Evolutionary conservation across 2,329 filamentous ascomycete species (phyloP).

Genomic region (Colletotrichum godetiae): DNA sequence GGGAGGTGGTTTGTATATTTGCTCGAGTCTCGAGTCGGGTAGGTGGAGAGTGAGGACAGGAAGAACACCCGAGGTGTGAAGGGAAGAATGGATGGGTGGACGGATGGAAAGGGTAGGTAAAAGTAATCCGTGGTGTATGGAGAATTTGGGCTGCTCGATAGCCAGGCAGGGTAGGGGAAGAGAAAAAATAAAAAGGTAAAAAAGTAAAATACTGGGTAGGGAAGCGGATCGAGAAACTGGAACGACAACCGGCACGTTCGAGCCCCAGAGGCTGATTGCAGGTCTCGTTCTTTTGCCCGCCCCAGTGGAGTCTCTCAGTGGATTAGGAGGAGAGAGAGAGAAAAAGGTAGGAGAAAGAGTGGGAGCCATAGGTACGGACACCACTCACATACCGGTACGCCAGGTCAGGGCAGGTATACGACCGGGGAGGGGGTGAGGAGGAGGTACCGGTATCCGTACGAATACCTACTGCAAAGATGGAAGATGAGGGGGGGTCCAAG

Average conservation of each 20-base stretch:
- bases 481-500: slow-evolving; percentile 3
- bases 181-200: slow-evolving; percentile 15
- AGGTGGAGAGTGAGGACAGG: slow-evolving; percentile 16
- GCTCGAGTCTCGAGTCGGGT: slow-evolving; percentile 11
- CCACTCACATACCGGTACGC: background rate
- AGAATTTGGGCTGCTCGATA: background rate
- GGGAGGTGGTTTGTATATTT: slow-evolving; percentile 11
- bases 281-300: slow-evolving; percentile 27
- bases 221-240: slow-evolving; percentile 31
- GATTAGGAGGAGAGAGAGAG: slow-evolving; percentile 25
- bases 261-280: slow-evolving; percentile 34
- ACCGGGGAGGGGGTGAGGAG: slow-evolving; percentile 9
- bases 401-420: slow-evolving; percentile 29
- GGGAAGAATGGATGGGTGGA: slow-evolving; percentile 15
- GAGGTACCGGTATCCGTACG: background rate
- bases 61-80: slow-evolving; percentile 13
- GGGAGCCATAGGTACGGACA: background rate
- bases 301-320: slow-evolving; percentile 21
- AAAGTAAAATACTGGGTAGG: slow-evolving; percentile 31
- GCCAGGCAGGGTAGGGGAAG: slow-evolving; percentile 12
- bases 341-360: slow-evolving; percentile 10
- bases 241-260: slow-evolving; percentile 35
- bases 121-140: slow-evolving; percentile 1
- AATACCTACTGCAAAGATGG: background rate
- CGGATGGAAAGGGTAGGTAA: slow-evolving; percentile 17